Evolutionary conservation across 805 yeast genomes (phyloP), one percentile per base, ranked within the genome.

Genomic region (Lipomyces sp.): DNA sequence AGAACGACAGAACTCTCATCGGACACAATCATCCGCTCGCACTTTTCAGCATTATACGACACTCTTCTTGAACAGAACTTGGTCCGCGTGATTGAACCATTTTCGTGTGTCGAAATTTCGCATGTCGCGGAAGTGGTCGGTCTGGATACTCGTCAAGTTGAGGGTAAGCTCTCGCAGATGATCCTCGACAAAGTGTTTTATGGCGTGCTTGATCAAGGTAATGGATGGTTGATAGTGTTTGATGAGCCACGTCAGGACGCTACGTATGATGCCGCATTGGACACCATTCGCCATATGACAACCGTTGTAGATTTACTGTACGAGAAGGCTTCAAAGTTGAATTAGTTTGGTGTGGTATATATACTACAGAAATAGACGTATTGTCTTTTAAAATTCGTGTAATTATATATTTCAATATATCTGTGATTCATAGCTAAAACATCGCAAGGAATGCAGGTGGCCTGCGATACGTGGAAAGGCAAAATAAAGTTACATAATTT

Each of bases 131-230:
- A 89, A 73, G 86, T 90, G 73, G 90, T 96, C 66, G 98, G 97
- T 5, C 84, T 96, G 69, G 94, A 92, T 71, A 82, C 87, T 57
- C 89, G 87, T 69, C 96, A 92, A 76, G 92, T 95, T 39, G 99
- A 95, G 80, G 96, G 96, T 29, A 95, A 95, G 78, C 83, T 95
- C 70, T 88, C 96, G 59, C 98, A 94, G 79, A 94, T 95, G 98
- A 94, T 95, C 73, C 84, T 95, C 73, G 99, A 95, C 79, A 89
- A 91, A 75, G 90, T 92, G n/a, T 92, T 95, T 73, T 90, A 88
- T 75, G 99, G 99, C 58, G 98, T 95, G 48, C 83, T 95, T 72
- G 99, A 95, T 78, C 99, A 95, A 81, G 98, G 98, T 57, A 93
- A 93, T 77, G 99, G 99, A 7, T 95, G 98, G 97, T 84, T 95